Evolutionary conservation across 371 early-diverging fungal genomes (phyloP).

Genomic region (Haplosporangium sp.): DNA sequence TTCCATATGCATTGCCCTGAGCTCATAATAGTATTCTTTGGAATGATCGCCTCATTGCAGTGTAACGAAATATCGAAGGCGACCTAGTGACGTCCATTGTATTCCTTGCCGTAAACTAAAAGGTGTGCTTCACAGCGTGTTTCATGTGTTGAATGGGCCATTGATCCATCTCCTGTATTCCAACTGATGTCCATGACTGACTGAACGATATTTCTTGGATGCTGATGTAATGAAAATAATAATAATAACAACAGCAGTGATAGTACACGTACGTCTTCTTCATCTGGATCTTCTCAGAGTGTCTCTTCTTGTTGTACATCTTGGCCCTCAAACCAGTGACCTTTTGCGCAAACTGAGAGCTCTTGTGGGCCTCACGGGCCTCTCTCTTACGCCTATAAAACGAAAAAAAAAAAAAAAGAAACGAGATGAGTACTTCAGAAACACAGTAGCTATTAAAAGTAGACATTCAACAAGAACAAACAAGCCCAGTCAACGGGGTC

Average conservation of each 20-base stretch:
- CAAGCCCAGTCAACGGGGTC: neutral
- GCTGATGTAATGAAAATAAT: neutral
- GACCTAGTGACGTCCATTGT: too few relatives aligned
- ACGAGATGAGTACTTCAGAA: neutral
- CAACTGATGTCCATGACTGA: too few relatives aligned
- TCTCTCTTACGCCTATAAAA: conserved; percentile 91
- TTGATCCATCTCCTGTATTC: neutral
- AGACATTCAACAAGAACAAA: neutral
- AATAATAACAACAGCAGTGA: neutral
- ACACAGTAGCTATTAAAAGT: too few relatives aligned
- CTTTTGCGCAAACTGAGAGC: conserved; percentile 94
- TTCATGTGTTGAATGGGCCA: neutral
- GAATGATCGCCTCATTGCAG: too few relatives aligned
- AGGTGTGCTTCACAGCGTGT: neutral
- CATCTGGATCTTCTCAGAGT: conserved; percentile 99
- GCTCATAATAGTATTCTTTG: too few relatives aligned
- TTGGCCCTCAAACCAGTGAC: conserved; percentile 99
- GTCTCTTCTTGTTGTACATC: conserved; percentile 98
- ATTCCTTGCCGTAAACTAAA: too few relatives aligned
- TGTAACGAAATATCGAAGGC: too few relatives aligned
- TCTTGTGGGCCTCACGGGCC: conserved; percentile 94
- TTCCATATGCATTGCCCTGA: too few relatives aligned
- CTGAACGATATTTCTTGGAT: neutral
- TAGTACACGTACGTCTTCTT: conserved; percentile 89
- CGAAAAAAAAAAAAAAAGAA: neutral